These are phyloP conservation scores for Xylona heveae DNA, from an alignment of 495 filamentous ascomycete species.

Conservation along the genomic window DNA sequence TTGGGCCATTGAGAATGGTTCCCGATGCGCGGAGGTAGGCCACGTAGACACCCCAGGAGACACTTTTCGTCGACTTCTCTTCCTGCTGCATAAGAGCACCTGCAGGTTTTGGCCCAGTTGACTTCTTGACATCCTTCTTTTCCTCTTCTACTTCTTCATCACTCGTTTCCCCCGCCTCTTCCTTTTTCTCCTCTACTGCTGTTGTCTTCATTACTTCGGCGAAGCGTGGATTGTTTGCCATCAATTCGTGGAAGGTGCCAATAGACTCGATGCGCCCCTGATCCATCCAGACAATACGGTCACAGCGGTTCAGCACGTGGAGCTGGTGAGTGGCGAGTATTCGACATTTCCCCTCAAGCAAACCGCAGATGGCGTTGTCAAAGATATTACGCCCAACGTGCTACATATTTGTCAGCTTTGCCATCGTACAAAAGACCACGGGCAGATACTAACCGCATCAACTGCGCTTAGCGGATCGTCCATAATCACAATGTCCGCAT, in stretches of 20 bases:
- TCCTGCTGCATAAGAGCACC: slow-evolving; percentile 73
- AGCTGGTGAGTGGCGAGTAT: slow-evolving; percentile 90
- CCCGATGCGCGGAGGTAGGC: slow-evolving; percentile 70
- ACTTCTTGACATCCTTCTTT: slow-evolving; percentile 31
- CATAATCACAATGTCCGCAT: slow-evolving; percentile 25
- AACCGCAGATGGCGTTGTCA: slow-evolving; percentile 79
- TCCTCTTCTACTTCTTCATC: slow-evolving; percentile 26
- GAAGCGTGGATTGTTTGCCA: slow-evolving; percentile 53
- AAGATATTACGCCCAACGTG: slow-evolving; percentile 74
- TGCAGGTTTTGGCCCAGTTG: slow-evolving; percentile 30
- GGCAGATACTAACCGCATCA: no score
- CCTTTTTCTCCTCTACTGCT: slow-evolving; percentile 41
- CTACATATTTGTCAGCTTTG: no score
- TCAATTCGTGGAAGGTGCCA: slow-evolving; percentile 74
- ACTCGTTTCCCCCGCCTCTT: slow-evolving; percentile 19
- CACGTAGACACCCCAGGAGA: slow-evolving; percentile 64
- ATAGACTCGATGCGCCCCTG: slow-evolving; percentile 61
- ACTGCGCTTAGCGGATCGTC: slow-evolving; percentile 32
- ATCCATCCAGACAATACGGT: slow-evolving; percentile 82
- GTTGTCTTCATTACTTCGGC: slow-evolving; percentile 66
- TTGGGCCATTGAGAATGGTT: slow-evolving; percentile 40
- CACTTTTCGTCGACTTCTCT: slow-evolving; percentile 62
- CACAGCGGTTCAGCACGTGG: slow-evolving; percentile 75
- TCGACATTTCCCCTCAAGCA: slow-evolving; percentile 72
- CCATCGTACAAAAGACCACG: no score